Percentiles rank a stretch among this genome's conserved stretches.
phyloP scores from a whole-genome alignment of 306 rosid genomes.

The Rosa multiflora region DNA sequence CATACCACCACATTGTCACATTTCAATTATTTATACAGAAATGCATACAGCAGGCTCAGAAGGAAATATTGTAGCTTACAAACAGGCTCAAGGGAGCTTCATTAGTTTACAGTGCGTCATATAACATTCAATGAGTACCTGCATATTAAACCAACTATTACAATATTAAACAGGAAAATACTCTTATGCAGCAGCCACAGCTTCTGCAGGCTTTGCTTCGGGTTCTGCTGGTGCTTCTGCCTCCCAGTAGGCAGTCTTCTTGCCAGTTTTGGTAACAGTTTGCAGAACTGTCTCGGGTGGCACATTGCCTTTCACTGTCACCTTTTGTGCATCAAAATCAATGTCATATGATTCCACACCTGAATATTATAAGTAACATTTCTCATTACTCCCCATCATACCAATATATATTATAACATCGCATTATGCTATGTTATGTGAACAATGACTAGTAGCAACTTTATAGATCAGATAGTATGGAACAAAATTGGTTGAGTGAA shows the following conservation, averaged over 20 bases:
- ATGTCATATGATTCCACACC: conserved; percentile 92
- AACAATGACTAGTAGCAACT: conserved; percentile 1
- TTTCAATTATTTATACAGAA: conserved; percentile 22
- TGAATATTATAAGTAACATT: conserved; percentile 27
- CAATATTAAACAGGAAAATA: conserved; percentile 14
- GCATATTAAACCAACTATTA: conserved; percentile 16
- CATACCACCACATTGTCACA: neutral
- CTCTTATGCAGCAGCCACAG: conserved; percentile 50
- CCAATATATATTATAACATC: neutral
- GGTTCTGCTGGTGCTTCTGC: conserved; percentile 46
- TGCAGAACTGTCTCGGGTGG: conserved; percentile 64
- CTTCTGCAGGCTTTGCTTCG: conserved; percentile 37
- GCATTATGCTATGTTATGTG: neutral
- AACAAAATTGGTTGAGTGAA: neutral
- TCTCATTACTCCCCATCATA: neutral
- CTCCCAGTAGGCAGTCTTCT: conserved; percentile 83
- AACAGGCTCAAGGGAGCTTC: conserved; percentile 18
- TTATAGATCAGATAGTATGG: neutral
- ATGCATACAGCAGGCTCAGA: conserved; percentile 18
- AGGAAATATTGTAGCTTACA: conserved; percentile 29
- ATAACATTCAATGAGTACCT: neutral
- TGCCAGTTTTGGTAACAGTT: conserved; percentile 84
- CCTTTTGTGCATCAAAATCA: conserved; percentile 84
- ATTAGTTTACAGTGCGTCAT: conserved; percentile 17
- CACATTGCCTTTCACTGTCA: conserved; percentile 84